Evolutionary conservation across 352 stramenopile species (phyloP), one percentile per base, ranked within the genome.

Genomic region (Phytophthora fragariae): DNA sequence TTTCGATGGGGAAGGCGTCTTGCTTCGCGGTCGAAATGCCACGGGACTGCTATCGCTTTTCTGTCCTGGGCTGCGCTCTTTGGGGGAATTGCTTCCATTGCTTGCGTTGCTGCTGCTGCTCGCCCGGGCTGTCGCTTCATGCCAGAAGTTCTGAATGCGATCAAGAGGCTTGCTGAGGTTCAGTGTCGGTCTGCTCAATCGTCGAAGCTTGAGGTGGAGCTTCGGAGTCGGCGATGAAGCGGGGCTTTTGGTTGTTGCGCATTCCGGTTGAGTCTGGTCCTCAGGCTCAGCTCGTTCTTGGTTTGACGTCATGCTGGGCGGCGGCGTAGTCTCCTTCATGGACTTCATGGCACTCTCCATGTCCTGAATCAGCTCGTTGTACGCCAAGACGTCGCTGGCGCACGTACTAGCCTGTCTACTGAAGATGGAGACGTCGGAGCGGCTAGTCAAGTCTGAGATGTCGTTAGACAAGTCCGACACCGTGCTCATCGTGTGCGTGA

Each of bases 301-400:
- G 41, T 74, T 79, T 11, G 62, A 79, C n/a, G 15, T 10, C 21
- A 24, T 54, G 39, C 57, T 75, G 7, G 59, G 9, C 24, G 53
- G 41, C 65, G 69, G 52, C 11, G 62, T 55, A 7, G 41, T 58
- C 9, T 79, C 58, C 9, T 79, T 60, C 62, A 70, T 72, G 8
- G 62, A 68, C 19, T 57, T 75, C 59, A 80, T 72, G 9, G 66
- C 66, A 41, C 61, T 76, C 62, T 92, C 85, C 78, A 92, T 84
- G 27, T 88, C 74, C 58, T 86, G 83, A 65, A 92, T 92, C 37
- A 85, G 78, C 35, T 89, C 81, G 57, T 91, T 92, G 68, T 90
- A 92, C 1, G 70, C 75, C 41, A 90, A 60, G 10, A 89, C 79
- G 44, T 92, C 85, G n/a, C 81, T 89, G 9, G 66, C 81, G 46